These are phyloP conservation scores for Alternaria sp. DNA, from an alignment of 2,329 filamentous ascomycete genomes.

Conservation along the genomic window DNA sequence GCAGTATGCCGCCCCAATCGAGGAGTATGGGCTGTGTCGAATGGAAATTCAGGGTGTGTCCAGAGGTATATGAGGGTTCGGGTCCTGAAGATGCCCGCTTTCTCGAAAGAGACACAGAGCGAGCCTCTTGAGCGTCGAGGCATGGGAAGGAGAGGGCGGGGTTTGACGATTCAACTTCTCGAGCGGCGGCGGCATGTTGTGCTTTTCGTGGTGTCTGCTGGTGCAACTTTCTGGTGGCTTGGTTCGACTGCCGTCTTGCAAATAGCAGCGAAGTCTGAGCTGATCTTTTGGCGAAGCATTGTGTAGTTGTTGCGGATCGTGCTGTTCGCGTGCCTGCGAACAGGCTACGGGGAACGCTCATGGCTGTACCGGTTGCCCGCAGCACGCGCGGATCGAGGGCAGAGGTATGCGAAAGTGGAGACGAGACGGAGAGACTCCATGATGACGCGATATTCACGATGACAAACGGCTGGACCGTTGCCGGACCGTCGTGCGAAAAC, in stretches of 20 bases:
- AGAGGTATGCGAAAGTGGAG: constrained; percentile 17
- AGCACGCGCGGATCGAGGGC: constrained; percentile 5
- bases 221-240: constrained; percentile 39
- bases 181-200: constrained; percentile 28
- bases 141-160: constrained; percentile 53
- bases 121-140: constrained; percentile 52
- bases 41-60: constrained; percentile 80
- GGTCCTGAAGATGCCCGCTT: constrained; percentile 76
- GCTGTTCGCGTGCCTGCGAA: constrained; percentile 33
- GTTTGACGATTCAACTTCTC: constrained; percentile 47
- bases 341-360: constrained; percentile 44
- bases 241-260: constrained; percentile 31
- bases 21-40: constrained; percentile 78
- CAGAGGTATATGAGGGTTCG: constrained; percentile 92
- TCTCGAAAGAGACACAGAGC: constrained; percentile 74
- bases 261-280: constrained; percentile 19
- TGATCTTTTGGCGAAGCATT: constrained; percentile 15
- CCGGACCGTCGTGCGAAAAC: constrained; percentile 12
- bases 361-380: constrained; percentile 18
- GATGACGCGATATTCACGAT: constrained; percentile 25
- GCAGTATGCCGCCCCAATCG: constrained; percentile 94
- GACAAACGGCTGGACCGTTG: constrained; percentile 21
- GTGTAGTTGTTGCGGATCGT: constrained; percentile 18
- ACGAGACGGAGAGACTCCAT: constrained; percentile 18
- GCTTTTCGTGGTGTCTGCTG: constrained; percentile 38